Base-by-base conservation (phyloP, 2,329 filamentous ascomycete genomes). In the Stagonosporopsis rhizophila region DNA sequence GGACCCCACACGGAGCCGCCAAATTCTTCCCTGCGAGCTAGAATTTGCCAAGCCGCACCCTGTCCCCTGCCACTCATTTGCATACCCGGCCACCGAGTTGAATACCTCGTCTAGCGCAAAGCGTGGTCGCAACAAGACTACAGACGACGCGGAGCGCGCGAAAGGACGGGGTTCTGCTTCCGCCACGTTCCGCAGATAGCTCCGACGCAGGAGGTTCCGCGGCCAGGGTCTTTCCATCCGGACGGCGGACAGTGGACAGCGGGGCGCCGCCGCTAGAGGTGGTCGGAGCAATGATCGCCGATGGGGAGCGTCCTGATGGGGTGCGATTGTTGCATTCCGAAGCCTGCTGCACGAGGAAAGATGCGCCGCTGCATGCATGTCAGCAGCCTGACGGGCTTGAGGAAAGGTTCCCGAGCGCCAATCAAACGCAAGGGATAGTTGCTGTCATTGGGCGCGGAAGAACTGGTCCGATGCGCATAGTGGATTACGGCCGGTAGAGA, bases 1-100 rank as follows among this genome's bases (percentile, higher is more conserved):
- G n/a, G n/a, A n/a, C 41, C 30, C 47, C 53, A 51, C 53, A 47
- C 47, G 19, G 53, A 56, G 53, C 53, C 47, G 53, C 53, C 51
- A 47, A 51, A 42, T 47, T 51, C 53, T 56, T 51, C 42, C 53
- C 42, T 47, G 42, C 34, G 17, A 17, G 12, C 23, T 9, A 27
- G 19, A n/a, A 7, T 23, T 30, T 35, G 22, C 25, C 23, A 22
- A 37, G 27, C 30, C 22, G 4, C 35, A 32, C 6, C 15, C 3
- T 32, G 30, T 32, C 4, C 14, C 15, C 15, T 15, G 4, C 14
- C 7, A 15, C 30, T 14, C 30, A 4, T 15, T 32, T 14, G 30
- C 30, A 32, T n/a, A 15, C 30, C 6, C 19, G 17, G 17, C 45
- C 5, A 4, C 8, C 44, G 39, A 32, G 25, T 25, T 25, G 19